phyloP scores from a whole-genome alignment of 2,329 filamentous ascomycete genomes.

The Catunica adiposa region DNA sequence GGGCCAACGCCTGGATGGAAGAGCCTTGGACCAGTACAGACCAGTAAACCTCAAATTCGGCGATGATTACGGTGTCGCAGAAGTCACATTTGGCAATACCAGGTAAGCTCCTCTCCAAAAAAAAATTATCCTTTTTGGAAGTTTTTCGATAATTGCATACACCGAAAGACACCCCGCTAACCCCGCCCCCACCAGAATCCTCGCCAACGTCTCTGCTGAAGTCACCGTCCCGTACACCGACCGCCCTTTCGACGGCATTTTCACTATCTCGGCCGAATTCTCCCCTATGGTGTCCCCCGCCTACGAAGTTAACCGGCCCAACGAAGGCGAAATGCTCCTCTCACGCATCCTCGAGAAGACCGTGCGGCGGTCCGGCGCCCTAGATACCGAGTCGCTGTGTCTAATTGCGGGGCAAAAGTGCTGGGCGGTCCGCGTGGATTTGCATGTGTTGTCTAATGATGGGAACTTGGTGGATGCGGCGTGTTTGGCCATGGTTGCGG shows the following conservation, averaged over 20 bases:
- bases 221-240: constrained; percentile 73
- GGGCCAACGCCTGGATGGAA: constrained; percentile 68
- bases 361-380: constrained; percentile 73
- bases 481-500: constrained; percentile 75
- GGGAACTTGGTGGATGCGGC: constrained; percentile 76
- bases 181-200: constrained; percentile 40
- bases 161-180: constrained; percentile 9
- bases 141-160: neutral
- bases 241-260: constrained; percentile 87
- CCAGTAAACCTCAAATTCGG: constrained; percentile 65
- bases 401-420: constrained; percentile 80
- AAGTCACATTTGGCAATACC: constrained; percentile 79
- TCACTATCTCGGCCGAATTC: constrained; percentile 81
- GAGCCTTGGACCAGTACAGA: constrained; percentile 65
- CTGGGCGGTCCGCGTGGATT: constrained; percentile 79
- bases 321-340: constrained; percentile 69
- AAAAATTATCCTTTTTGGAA: neutral
- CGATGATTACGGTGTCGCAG: constrained; percentile 77
- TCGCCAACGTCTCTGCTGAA: constrained; percentile 75
- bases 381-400: constrained; percentile 92
- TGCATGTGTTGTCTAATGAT: constrained; percentile 82
- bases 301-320: constrained; percentile 72
- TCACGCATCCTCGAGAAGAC: constrained; percentile 87
- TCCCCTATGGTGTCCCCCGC: constrained; percentile 82
- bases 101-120: constrained; percentile 35